Percentiles rank a stretch among this genome's conserved stretches.
Conservation (phyloP, 306 rosid genomes). For the Begonia fuchsioides region DNA sequence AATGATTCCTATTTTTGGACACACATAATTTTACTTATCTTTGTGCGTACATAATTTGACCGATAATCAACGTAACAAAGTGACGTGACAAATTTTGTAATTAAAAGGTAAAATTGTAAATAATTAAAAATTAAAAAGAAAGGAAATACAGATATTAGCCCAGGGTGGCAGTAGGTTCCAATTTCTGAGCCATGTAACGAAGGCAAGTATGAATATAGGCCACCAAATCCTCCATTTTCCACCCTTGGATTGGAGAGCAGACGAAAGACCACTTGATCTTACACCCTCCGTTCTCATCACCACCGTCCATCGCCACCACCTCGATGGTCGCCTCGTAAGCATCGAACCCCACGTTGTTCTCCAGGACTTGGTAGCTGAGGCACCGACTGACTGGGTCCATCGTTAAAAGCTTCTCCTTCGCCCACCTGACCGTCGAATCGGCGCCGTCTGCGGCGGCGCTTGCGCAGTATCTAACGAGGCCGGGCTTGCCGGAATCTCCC, state of each 20-base stretch:
- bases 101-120: too few species aligned
- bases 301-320: slow-evolving; percentile 10
- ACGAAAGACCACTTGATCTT: slow-evolving; percentile 46
- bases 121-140: too few species aligned
- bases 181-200: slow-evolving; percentile 23
- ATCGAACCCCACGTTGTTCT: slow-evolving; percentile 28
- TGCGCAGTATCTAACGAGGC: slow-evolving; percentile 33
- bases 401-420: slow-evolving; percentile 25
- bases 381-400: slow-evolving; percentile 23
- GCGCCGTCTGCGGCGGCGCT: background rate
- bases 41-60: too few species aligned
- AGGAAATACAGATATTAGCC: too few species aligned
- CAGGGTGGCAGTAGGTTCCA: slow-evolving; percentile 8
- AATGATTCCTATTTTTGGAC: too few species aligned
- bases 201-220: slow-evolving; percentile 12
- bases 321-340: slow-evolving; percentile 26
- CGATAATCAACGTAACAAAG: too few species aligned
- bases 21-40: too few species aligned
- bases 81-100: too few species aligned
- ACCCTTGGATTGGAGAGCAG: slow-evolving; percentile 38
- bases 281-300: slow-evolving; percentile 13
- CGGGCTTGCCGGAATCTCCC: slow-evolving; percentile 32
- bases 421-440: slow-evolving; percentile 14
- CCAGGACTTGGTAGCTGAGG: slow-evolving; percentile 25
- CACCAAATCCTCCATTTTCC: slow-evolving; percentile 23